Base-by-base conservation (phyloP, 83 land plant genomes). In the Diphasiastrum complanatum region DNA sequence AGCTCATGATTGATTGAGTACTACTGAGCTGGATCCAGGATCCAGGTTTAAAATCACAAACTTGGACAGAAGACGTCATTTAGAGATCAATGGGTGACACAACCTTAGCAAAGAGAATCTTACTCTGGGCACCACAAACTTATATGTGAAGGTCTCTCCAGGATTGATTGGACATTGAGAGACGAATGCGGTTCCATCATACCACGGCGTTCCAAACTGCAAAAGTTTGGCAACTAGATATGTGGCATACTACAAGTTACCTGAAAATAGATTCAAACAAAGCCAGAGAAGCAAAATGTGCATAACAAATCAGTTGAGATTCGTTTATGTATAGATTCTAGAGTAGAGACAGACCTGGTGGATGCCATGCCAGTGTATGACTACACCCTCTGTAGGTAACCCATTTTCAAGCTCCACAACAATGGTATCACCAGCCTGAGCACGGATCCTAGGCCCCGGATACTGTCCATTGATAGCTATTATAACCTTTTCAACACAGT, bases 361-460 rank as follows among this genome's bases (percentile, higher is more conserved):
- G 36, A 74, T 68, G 16, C 77, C 77, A 47, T 74, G 74, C 77
- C 77, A 68, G 25, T 74, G 77, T 32, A 74, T 74, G 16, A 54
- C 75, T 25, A 68, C 47, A 31, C 54, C 63, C 23, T 74, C 75
- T 1, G 68, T 68, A 51, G 59, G 41, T 29, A 74, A 29, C 5
- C 45, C 16, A 26, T 74, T 74, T 12, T 68, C 29, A 18, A 74
- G 0, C 22, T 69, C 61, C 2, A 74, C 75, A 22, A 51, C 46
- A 12, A 74, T 19, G 32, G 54, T 54, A 25, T 74, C 75, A 1
- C 77, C 77, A 2, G 41, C 60, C 4, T 10, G 43, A 0, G 67
- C 74, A 5, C 51, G 47, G 41, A 69, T 69, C 22, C 75, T 61
- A 0, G 75, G 74, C 3, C 77, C 74, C 3, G 77, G 77, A 37